Percentiles rank a stretch among this genome's conserved stretches.
Conservation (phyloP, 331 rosid species). For the Prunus yedoensis region DNA sequence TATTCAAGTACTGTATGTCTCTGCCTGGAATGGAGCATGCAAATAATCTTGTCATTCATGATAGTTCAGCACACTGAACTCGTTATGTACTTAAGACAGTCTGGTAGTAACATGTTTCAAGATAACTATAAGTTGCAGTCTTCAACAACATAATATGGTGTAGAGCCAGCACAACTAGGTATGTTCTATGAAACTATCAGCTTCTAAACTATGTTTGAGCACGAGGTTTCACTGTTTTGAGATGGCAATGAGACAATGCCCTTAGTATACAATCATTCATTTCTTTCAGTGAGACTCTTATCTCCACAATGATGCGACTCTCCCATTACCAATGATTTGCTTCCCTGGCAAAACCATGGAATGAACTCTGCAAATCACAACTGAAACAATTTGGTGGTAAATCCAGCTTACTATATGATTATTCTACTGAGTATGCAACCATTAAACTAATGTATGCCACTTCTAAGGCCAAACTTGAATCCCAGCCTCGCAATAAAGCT, state of each 20-base stretch:
- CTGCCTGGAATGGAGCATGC: neutral
- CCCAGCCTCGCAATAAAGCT: neutral
- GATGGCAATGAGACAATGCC: neutral
- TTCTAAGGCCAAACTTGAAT: neutral
- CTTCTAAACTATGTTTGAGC: neutral
- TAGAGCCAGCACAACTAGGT: neutral
- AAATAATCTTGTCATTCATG: neutral
- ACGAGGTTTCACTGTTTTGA: neutral
- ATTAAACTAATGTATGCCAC: no score
- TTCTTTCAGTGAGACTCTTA: neutral
- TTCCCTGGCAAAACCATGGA: neutral
- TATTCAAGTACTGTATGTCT: neutral
- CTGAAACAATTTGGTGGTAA: neutral
- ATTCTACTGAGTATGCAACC: neutral
- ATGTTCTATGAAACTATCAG: slow-evolving; percentile 3
- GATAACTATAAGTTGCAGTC: neutral
- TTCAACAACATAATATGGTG: neutral
- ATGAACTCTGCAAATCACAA: neutral
- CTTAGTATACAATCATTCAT: no score
- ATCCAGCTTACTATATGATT: neutral
- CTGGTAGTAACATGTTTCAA: neutral
- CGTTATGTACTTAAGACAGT: neutral
- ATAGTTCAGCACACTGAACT: neutral
- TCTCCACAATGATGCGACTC: neutral
- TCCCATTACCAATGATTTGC: neutral